A percentile compares a stretch with the other conserved stretches of the same genome.
phyloP scores from a whole-genome alignment of 2,329 filamentous ascomycete species.

The Fusarium succisae region DNA sequence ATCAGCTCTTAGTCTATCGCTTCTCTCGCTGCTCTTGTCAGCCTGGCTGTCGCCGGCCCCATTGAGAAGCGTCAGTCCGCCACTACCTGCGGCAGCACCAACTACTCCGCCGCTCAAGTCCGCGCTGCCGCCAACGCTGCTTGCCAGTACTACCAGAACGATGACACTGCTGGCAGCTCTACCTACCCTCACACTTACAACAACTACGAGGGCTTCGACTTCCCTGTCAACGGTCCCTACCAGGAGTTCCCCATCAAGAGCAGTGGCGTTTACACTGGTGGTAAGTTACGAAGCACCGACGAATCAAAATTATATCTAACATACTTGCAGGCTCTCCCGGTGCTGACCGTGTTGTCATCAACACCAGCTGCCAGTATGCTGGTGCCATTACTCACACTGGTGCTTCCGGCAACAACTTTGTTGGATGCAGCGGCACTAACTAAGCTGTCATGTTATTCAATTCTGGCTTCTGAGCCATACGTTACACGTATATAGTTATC shows the following conservation, averaged over 20 bases:
- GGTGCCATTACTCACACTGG: conserved; percentile 77
- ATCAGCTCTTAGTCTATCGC: conserved; percentile 26
- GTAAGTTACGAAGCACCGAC: conserved; percentile 24
- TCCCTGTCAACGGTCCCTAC: conserved; percentile 47
- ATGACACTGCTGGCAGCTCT: conserved; percentile 42
- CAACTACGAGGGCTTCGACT: conserved; percentile 52
- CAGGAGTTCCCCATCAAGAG: conserved; percentile 52
- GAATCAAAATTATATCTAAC: not conserved
- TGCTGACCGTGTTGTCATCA: conserved; percentile 72
- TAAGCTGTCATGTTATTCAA: not conserved
- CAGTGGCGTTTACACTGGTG: conserved; percentile 48
- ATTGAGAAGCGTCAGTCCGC: conserved; percentile 37
- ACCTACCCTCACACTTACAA: conserved; percentile 52
- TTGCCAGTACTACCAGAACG: conserved; percentile 37
- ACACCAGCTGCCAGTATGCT: conserved; percentile 65
- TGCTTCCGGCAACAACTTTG: conserved; percentile 73
- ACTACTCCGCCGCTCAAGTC: conserved; percentile 43
- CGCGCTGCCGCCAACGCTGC: conserved; percentile 42
- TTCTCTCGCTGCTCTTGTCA: conserved; percentile 42
- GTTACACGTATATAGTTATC: conserved; percentile 1
- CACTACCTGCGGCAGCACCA: conserved; percentile 45
- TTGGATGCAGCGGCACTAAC: conserved; percentile 60
- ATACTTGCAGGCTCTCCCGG: conserved; percentile 58
- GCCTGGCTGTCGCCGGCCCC: conserved; percentile 43
- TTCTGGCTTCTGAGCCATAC: not conserved